These are phyloP conservation scores for Rachicladosporium sp. DNA, from an alignment of 2,329 filamentous ascomycete species.

Conservation along the genomic window DNA sequence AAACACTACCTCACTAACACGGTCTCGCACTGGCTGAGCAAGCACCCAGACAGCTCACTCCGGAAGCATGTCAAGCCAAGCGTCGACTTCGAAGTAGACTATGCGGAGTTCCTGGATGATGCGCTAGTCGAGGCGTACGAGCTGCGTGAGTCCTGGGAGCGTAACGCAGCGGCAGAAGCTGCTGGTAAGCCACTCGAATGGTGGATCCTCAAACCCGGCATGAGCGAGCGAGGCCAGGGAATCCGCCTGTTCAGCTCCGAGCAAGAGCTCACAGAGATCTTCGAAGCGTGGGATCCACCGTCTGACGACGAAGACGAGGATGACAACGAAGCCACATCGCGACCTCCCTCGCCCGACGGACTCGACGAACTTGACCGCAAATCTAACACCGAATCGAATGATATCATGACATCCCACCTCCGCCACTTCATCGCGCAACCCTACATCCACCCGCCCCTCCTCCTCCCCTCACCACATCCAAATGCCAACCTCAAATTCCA, in stretches of 20 bases:
- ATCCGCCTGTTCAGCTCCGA: constrained; percentile 81
- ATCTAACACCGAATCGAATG: no score
- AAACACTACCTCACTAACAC: constrained; percentile 89
- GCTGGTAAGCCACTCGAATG: constrained; percentile 45
- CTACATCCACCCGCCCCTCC: constrained; percentile 80
- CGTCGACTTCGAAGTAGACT: constrained; percentile 88
- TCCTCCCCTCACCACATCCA: constrained; percentile 42
- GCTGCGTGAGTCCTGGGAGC: constrained; percentile 61
- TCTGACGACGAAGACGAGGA: constrained; percentile 53
- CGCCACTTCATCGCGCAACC: constrained; percentile 93
- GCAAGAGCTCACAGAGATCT: constrained; percentile 72
- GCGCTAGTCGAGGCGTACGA: constrained; percentile 77
- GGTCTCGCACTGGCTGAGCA: constrained; percentile 72
- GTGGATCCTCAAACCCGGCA: constrained; percentile 97
- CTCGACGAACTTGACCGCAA: constrained; percentile 34
- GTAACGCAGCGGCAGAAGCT: constrained; percentile 42
- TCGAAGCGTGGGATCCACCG: constrained; percentile 80
- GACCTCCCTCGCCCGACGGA: constrained; percentile 23
- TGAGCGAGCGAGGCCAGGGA: constrained; percentile 92
- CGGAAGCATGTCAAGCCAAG: constrained; percentile 59
- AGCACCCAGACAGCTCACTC: constrained; percentile 62
- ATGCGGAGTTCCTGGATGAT: constrained; percentile 91
- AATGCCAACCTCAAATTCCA: constrained; percentile 71
- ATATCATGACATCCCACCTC: constrained; percentile 74
- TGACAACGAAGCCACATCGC: constrained; percentile 22